Conservation (phyloP, 2,329 filamentous ascomycete genomes). For the Hypocrella siamensis region DNA sequence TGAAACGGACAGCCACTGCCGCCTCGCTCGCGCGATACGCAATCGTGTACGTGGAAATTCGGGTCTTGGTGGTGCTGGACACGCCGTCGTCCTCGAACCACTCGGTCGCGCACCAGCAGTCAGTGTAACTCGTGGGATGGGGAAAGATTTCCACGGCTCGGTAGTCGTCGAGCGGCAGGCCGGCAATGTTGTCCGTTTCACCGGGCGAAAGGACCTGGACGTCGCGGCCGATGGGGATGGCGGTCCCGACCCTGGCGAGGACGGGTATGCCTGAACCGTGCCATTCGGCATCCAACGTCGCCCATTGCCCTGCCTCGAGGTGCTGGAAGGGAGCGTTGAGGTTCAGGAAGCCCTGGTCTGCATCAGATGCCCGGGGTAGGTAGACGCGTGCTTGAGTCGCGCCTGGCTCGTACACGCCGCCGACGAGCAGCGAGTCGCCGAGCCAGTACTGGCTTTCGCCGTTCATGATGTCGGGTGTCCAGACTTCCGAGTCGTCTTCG, state of each 20-base stretch:
- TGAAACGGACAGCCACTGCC: constrained; percentile 12
- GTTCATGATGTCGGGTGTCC: constrained; percentile 38
- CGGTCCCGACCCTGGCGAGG: constrained; percentile 21
- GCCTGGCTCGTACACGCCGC: constrained; percentile 50
- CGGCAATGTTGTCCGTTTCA: constrained; percentile 20
- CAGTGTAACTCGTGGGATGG: constrained; percentile 8
- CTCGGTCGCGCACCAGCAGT: constrained; percentile 11
- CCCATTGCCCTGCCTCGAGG: constrained; percentile 27
- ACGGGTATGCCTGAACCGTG: constrained; percentile 24
- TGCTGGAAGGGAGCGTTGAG: constrained; percentile 45
- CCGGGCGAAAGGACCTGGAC: constrained; percentile 19
- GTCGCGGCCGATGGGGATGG: constrained; percentile 21
- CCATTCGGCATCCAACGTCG: constrained; percentile 23
- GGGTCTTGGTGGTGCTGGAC: constrained; percentile 13
- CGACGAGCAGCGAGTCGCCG: constrained; percentile 48
- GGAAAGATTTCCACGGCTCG: constrained; percentile 27
- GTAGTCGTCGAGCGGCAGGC: constrained; percentile 23
- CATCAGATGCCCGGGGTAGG: constrained; percentile 28
- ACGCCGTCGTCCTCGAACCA: constrained; percentile 26
- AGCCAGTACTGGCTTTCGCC: constrained; percentile 66
- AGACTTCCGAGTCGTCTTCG: constrained; percentile 49
- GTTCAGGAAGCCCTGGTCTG: constrained; percentile 45
- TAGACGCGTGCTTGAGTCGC: constrained; percentile 39
- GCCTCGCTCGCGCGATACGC: constrained; percentile 8
- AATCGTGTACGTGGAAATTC: constrained; percentile 16